Evolutionary conservation across 2,329 filamentous ascomycete species (phyloP).

Genomic region (Microdochium paspali): DNA sequence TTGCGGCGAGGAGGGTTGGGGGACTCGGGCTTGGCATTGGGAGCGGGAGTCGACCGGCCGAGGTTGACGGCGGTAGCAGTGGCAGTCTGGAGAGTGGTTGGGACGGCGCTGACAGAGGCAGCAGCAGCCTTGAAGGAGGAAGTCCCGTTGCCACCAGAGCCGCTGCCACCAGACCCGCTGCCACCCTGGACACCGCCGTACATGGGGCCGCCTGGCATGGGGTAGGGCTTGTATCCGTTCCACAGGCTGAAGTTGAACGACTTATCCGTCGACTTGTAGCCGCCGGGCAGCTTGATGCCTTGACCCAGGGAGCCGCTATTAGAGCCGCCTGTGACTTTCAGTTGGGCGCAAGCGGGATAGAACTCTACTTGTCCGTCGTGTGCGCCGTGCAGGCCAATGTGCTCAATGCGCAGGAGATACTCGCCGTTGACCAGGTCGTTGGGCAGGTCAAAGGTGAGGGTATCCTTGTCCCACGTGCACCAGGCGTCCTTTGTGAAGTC

Average conservation of each 20-base stretch:
- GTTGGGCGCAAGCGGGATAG: conserved; percentile 35
- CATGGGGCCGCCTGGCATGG: not conserved
- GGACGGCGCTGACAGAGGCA: too few species aligned
- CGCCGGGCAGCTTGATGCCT: conserved; percentile 41
- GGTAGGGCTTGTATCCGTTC: not conserved
- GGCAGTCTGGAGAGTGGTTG: too few species aligned
- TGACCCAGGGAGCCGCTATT: not conserved
- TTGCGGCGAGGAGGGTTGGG: too few species aligned
- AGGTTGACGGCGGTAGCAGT: too few species aligned
- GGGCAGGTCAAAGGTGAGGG: conserved; percentile 21
- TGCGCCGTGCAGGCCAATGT: conserved; percentile 8
- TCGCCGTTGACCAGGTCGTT: conserved; percentile 19
- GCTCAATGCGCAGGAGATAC: conserved; percentile 25
- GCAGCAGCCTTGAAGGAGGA: too few species aligned
- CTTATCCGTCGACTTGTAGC: conserved; percentile 37
- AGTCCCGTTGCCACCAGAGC: not conserved
- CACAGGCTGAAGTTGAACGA: not conserved
- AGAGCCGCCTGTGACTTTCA: conserved; percentile 40
- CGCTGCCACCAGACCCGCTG: too few species aligned
- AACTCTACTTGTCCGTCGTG: not conserved
- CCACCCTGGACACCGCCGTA: not conserved
- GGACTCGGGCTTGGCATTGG: too few species aligned
- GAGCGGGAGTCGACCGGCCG: too few species aligned
- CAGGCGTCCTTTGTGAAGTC: conserved; percentile 3
- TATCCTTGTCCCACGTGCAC: conserved; percentile 10